Base-by-base conservation (phyloP, 2,329 filamentous ascomycete species). In the Chaetomium strumarium region DNA sequence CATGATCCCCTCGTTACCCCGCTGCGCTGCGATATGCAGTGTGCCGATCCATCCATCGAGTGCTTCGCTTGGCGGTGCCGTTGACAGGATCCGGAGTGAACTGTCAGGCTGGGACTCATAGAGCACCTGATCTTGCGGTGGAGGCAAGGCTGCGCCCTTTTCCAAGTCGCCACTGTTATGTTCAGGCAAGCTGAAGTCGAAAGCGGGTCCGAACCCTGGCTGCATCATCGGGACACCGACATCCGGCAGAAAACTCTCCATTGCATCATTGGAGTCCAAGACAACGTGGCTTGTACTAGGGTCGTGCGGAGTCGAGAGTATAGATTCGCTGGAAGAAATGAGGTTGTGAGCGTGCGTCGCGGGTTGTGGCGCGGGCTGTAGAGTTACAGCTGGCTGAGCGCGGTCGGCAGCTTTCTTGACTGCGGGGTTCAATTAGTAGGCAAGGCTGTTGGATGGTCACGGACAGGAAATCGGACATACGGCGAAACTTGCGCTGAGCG, bases 11-110 rank as follows among this genome's bases (percentile, higher is more conserved):
- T 41, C 31, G 45, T 55, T 46, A 34, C 49, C 46, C 19, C 46
- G 52, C 8, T 46, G 41, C 8, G 49, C 53, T 2, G 49, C 53
- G 17, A 55, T 49, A 16, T 55, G 53, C 10, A 55, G 36, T 8
- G 53, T 16, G 31, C 51, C 34, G 13, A 43, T 31, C 45, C 45
- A 49, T 1, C 37, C 36, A 36, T 47, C 24, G 1, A 40, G 3
- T 1, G 36, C 24, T 0, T 30, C 36, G 5, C 9, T 24, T 1
- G 45, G 45, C 5, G 45, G 20, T 2, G 36, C 3, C 6, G 45
- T 47, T 2, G 45, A 39, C 5, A 47, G n/a, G 8, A 47, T 33
- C 9, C 24, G 36, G 5, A 40, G 24, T 1, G 36, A 19, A 1
- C 13, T n/a, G 3, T 47, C 45, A 9, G 37, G 36, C 5, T 11